These are phyloP conservation scores for Pythium utonaiense DNA, from an alignment of 352 stramenopile species.

Conservation along the genomic window DNA sequence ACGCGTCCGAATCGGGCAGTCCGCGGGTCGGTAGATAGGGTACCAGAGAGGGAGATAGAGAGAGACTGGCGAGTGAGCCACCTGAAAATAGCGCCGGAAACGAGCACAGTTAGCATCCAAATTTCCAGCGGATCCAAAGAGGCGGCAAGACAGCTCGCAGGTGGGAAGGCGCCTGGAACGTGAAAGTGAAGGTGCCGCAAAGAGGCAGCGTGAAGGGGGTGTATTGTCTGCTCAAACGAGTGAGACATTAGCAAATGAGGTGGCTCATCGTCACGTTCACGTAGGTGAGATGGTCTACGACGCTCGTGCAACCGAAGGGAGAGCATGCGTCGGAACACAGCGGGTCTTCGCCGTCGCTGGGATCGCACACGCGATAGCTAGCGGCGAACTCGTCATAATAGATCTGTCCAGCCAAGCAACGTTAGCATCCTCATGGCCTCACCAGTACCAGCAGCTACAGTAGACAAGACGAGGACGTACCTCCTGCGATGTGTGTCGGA, in stretches of 20 bases:
- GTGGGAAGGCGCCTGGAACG: background rate
- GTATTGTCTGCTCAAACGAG: background rate
- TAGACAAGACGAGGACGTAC: slow-evolving; percentile 17
- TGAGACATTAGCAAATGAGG: slow-evolving; percentile 58
- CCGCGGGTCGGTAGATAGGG: background rate
- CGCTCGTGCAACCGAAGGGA: slow-evolving; percentile 71
- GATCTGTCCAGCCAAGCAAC: slow-evolving; percentile 32
- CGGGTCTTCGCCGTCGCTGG: slow-evolving; percentile 56
- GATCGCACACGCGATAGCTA: slow-evolving; percentile 55
- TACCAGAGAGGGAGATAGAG: slow-evolving; percentile 3
- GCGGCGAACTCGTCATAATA: slow-evolving; percentile 81
- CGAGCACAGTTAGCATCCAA: slow-evolving; percentile 4
- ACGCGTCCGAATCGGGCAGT: background rate
- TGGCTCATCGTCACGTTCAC: slow-evolving; percentile 88
- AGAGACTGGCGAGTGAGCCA: background rate
- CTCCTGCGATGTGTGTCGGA: slow-evolving; percentile 70
- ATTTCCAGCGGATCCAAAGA: background rate
- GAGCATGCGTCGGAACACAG: slow-evolving; percentile 69
- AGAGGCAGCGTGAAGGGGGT: slow-evolving; percentile 1
- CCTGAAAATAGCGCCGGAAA: slow-evolving; percentile 18
- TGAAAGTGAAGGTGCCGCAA: background rate
- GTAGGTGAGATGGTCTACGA: slow-evolving; percentile 85
- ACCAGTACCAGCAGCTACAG: no score
- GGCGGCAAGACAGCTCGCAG: background rate
- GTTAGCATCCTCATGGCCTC: background rate